Percentiles rank a stretch among this genome's conserved stretches.
phyloP scores from a whole-genome alignment of 352 stramenopile genomes.

The Pythium dissimile region DNA sequence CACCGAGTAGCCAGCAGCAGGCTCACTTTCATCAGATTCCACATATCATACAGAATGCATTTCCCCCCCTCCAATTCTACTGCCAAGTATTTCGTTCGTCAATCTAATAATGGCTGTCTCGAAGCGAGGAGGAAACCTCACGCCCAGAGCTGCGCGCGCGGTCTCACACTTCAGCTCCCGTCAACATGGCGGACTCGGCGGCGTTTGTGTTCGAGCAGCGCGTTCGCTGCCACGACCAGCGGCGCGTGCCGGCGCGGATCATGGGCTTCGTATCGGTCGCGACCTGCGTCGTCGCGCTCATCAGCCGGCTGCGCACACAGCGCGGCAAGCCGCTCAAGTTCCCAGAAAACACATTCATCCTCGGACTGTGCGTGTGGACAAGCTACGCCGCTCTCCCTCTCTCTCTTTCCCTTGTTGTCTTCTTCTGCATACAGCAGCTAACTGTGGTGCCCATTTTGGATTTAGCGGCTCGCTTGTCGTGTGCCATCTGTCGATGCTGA shows the following conservation, averaged over 20 bases:
- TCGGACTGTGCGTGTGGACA: conserved; percentile 10
- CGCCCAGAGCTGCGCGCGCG: too few relatives aligned
- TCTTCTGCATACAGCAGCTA: too few relatives aligned
- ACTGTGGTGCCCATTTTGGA: too few relatives aligned
- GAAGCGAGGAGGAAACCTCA: too few relatives aligned
- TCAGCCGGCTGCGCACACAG: background rate
- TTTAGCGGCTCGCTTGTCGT: conserved; percentile 4
- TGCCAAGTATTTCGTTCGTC: background rate
- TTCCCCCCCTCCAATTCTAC: background rate
- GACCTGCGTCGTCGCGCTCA: conserved; percentile 1
- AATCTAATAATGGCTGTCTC: background rate
- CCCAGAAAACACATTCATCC: conserved; percentile 16
- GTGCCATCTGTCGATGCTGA: conserved; percentile 10
- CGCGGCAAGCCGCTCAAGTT: conserved; percentile 13
- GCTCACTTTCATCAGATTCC: too few relatives aligned
- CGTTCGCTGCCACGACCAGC: conserved; percentile 2
- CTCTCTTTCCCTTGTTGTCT: too few relatives aligned
- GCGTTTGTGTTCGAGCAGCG: background rate
- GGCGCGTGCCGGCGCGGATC: conserved; percentile 8
- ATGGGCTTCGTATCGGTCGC: conserved; percentile 11
- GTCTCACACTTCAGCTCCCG: background rate
- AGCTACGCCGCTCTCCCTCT: background rate
- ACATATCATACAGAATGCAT: background rate
- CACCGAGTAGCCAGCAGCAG: too few relatives aligned
- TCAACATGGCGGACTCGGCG: background rate